Percentiles rank a stretch among this genome's conserved stretches.
phyloP scores from a whole-genome alignment of 2,329 filamentous ascomycete genomes.

The Neonectria faginata region DNA sequence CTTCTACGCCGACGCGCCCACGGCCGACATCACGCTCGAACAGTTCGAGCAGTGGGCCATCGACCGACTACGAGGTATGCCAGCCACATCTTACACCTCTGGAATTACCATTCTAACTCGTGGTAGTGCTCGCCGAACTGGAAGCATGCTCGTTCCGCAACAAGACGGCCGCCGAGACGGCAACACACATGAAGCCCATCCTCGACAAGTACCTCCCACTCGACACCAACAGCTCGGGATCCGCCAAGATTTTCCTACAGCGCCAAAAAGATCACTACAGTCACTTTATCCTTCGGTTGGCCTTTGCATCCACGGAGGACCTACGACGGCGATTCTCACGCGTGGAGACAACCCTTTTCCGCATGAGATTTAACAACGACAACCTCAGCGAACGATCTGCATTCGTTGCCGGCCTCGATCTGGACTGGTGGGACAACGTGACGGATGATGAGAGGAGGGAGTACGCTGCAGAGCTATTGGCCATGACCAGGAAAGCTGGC shows the following conservation, averaged over 20 bases:
- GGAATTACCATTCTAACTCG: constrained; percentile 21
- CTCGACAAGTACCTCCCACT: constrained; percentile 89
- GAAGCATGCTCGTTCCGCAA: constrained; percentile 98
- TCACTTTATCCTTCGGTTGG: constrained; percentile 94
- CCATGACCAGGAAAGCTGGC: constrained; percentile 56
- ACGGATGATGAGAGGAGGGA: constrained; percentile 80
- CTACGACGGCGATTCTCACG: constrained; percentile 86
- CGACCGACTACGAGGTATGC: constrained; percentile 81
- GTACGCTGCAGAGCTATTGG: constrained; percentile 71
- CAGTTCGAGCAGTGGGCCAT: constrained; percentile 99
- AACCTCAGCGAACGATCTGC: constrained; percentile 76
- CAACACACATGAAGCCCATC: constrained; percentile 83
- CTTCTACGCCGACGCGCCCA: constrained; percentile 90
- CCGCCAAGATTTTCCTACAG: constrained; percentile 72
- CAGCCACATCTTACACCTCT: constrained; percentile 21
- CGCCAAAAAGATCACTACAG: constrained; percentile 97
- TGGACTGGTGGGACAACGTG: constrained; percentile 93
- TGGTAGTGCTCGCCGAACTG: constrained; percentile 82
- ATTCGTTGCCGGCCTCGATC: constrained; percentile 81
- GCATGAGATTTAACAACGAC: constrained; percentile 82
- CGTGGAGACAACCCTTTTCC: constrained; percentile 90
- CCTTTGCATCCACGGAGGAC: constrained; percentile 92
- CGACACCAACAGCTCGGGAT: constrained; percentile 76
- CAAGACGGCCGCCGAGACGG: constrained; percentile 83
- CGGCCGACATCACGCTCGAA: constrained; percentile 93